Conservation (phyloP, 2,329 filamentous ascomycete species). For the Ceratocystis cubensis region DNA sequence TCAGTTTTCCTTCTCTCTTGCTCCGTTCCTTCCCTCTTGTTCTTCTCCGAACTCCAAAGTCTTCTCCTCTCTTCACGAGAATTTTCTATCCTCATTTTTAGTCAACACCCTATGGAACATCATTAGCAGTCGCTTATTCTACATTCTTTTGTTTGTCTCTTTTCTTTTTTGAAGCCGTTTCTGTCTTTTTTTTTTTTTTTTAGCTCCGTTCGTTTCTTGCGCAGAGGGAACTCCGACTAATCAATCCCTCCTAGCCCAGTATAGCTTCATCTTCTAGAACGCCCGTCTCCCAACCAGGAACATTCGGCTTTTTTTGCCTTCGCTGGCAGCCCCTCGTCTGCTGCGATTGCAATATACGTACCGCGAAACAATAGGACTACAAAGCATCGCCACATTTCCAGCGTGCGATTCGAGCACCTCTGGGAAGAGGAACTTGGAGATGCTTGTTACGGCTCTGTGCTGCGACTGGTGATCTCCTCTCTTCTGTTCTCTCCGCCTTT, state of each 20-base stretch:
- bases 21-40: background rate
- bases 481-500: background rate
- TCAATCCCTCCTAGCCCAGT: background rate
- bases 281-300: background rate
- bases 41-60: background rate
- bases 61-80: background rate
- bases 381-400: background rate
- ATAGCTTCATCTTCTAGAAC: slow-evolving; percentile 5
- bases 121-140: background rate
- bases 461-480: slow-evolving; percentile 7
- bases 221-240: background rate
- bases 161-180: slow-evolving; percentile 1
- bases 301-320: background rate
- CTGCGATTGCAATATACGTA: background rate
- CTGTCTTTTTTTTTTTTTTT: slow-evolving; percentile 10
- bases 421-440: background rate
- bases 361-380: background rate
- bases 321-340: background rate
- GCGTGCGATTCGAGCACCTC: background rate
- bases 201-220: slow-evolving; percentile 3
- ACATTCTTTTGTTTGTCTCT: slow-evolving; percentile 9
- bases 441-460: slow-evolving; percentile 9
- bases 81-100: background rate
- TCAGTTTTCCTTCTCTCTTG: background rate
- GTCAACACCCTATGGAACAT: background rate